Base-by-base conservation (phyloP, 306 rosid genomes). In the Cicer cuneatum region DNA sequence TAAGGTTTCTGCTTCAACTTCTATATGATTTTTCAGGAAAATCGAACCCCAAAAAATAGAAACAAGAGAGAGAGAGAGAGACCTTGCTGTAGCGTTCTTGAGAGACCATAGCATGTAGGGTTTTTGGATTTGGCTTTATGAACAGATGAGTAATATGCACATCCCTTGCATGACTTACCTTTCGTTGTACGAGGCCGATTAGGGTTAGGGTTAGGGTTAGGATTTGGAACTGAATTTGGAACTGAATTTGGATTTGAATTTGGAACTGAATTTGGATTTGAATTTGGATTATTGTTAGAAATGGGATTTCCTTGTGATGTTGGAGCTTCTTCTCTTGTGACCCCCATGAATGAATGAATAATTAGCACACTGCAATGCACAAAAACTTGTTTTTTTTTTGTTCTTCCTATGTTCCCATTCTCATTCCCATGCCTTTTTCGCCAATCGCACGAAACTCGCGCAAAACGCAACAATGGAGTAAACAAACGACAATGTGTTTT, bases 101-200 rank as follows among this genome's bases (percentile, higher is more conserved):
- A 82, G 59, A 90, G 41, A 51, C 98, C 98, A 78, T 87, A 67
- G 72, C 98, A 90, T 1, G 88, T 82, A 10, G 96, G 96, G 18
- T 82, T 74, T 56, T 82, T 82, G 45, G 96, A 86, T 82, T 89
- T 87, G 75, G 90, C 80, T 81, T 86, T 93, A 64, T 80, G 91
- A 72, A 77, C 33, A 14, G 96, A 89, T 1, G 98, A 74, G 80
- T 86, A 93, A 67, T 85, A 93, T 21, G 90, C 83, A 70, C 84
- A 84, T 57, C 98, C 98, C 80, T 85, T 90, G 73, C 96, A 93
- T 10, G 98, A 86, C 73, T 83, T 90, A 43, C 89, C 93, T 66
- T 40, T 40, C 39, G 45, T 47, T 19, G 73, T 19, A 16, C 53
- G 54, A 76, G 76, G 60, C 8, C 67, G 9, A 54, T 63, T 78